Percentiles rank a stretch among this genome's conserved stretches.
Conservation (phyloP, 306 rosid species). For the Sphenostylis stenocarpa region DNA sequence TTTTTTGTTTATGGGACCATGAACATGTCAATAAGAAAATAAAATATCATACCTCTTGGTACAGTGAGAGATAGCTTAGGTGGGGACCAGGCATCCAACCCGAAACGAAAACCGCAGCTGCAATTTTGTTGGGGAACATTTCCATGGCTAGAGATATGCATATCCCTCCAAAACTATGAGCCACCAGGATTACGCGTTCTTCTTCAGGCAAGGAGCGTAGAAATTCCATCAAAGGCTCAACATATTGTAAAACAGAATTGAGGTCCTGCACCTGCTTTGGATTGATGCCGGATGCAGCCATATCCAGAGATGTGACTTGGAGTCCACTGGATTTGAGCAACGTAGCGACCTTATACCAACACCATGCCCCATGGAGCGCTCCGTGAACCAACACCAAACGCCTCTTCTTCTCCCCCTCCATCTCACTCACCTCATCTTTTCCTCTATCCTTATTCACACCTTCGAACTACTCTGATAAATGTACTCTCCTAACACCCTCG, state of each 20-base stretch:
- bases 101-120: constrained; percentile 47
- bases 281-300: constrained; percentile 58
- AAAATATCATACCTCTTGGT: constrained; percentile 28
- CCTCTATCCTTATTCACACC: too few species aligned
- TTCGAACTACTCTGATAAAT: too few species aligned
- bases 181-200: constrained; percentile 60
- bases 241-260: constrained; percentile 35
- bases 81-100: constrained; percentile 44
- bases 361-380: constrained; percentile 59
- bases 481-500: too few species aligned
- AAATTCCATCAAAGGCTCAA: constrained; percentile 48
- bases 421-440: too few species aligned
- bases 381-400: constrained; percentile 67
- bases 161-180: constrained; percentile 56
- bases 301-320: constrained; percentile 51
- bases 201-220: constrained; percentile 36
- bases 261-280: constrained; percentile 37
- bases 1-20: too few species aligned
- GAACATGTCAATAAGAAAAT: too few species aligned
- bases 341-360: constrained; percentile 56
- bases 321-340: constrained; percentile 47
- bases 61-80: background rate
- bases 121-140: constrained; percentile 48
- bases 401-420: constrained; percentile 1
- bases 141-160: constrained; percentile 62